phyloP scores from a whole-genome alignment of 2,329 filamentous ascomycete species.

The Apiospora pterosperma region DNA sequence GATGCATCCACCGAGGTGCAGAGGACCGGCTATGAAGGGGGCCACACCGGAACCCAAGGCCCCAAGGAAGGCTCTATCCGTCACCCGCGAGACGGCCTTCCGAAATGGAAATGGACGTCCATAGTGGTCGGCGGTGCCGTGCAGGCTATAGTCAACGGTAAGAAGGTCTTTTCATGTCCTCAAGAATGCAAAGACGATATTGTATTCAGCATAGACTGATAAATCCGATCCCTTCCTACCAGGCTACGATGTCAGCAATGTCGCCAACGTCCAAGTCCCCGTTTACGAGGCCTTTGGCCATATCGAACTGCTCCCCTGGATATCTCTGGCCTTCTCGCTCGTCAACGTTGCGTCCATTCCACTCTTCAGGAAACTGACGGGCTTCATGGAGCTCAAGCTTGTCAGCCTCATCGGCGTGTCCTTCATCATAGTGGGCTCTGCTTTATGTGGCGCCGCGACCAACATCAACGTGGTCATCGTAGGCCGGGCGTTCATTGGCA shows the following conservation, averaged over 20 bases:
- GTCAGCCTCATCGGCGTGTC: constrained; percentile 21
- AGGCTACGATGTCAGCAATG: constrained; percentile 42
- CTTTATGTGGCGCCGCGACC: constrained; percentile 25
- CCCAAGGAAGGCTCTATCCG: neutral
- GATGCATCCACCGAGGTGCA: neutral
- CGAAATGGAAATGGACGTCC: constrained; percentile 17
- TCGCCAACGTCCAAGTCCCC: constrained; percentile 53
- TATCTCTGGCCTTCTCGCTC: constrained; percentile 32
- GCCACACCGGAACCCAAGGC: neutral
- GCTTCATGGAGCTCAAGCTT: constrained; percentile 28
- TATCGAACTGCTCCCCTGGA: constrained; percentile 36
- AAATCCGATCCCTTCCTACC: neutral
- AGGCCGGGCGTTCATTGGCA: constrained; percentile 28
- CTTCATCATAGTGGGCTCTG: constrained; percentile 25
- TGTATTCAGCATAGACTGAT: neutral
- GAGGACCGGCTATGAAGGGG: neutral
- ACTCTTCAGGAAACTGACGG: constrained; percentile 29
- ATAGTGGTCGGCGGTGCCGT: constrained; percentile 17
- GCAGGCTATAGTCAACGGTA: constrained; percentile 19
- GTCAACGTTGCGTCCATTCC: constrained; percentile 31
- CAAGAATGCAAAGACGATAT: neutral
- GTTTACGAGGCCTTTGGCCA: constrained; percentile 49
- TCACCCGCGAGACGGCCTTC: constrained; percentile 9
- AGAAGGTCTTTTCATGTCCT: neutral
- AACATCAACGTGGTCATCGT: constrained; percentile 27